These are phyloP conservation scores for Dactylellina parvicollis DNA, from an alignment of 2,329 filamentous ascomycete species.

Conservation along the genomic window DNA sequence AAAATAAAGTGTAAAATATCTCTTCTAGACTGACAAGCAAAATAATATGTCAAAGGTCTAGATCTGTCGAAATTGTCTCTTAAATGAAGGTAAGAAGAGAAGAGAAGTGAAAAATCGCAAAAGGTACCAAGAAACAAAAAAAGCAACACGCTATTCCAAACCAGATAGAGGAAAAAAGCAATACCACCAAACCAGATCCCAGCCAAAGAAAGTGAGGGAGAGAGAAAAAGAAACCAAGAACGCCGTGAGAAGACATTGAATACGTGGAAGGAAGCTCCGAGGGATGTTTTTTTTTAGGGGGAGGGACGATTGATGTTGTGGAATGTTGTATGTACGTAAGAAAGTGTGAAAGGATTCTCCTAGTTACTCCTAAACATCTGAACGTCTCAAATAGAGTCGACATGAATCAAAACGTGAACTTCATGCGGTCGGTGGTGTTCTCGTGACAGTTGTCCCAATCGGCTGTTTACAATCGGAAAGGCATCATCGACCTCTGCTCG, in stretches of 20 bases:
- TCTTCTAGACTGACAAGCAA: conserved; percentile 52
- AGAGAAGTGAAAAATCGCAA: conserved; percentile 10
- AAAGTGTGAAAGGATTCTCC: conserved; percentile 1
- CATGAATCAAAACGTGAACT: conserved; percentile 8
- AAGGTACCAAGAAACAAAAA: neutral
- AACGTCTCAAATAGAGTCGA: conserved; percentile 34
- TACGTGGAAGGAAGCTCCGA: conserved; percentile 13
- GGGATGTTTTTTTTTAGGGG: conserved; percentile 14
- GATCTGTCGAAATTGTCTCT: conserved; percentile 13
- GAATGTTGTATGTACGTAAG: neutral
- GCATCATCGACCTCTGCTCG: conserved; percentile 47
- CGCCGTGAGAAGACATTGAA: conserved; percentile 31
- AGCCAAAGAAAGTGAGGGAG: conserved; percentile 8
- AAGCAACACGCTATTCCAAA: neutral
- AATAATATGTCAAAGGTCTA: conserved; percentile 54
- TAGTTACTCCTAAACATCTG: conserved; percentile 16
- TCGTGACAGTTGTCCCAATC: neutral
- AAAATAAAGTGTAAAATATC: conserved; percentile 3
- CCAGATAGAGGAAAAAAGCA: neutral
- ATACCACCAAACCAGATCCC: neutral
- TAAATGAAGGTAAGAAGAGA: conserved; percentile 32
- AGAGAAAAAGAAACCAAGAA: conserved; percentile 25
- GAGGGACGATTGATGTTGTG: no score
- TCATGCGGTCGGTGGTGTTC: conserved; percentile 3
- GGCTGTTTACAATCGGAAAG: conserved; percentile 46